A percentile compares a stretch with the other conserved stretches of the same genome.
These are phyloP conservation scores for Purshia tridentata DNA, from an alignment of 306 rosid genomes.

Conservation along the genomic window DNA sequence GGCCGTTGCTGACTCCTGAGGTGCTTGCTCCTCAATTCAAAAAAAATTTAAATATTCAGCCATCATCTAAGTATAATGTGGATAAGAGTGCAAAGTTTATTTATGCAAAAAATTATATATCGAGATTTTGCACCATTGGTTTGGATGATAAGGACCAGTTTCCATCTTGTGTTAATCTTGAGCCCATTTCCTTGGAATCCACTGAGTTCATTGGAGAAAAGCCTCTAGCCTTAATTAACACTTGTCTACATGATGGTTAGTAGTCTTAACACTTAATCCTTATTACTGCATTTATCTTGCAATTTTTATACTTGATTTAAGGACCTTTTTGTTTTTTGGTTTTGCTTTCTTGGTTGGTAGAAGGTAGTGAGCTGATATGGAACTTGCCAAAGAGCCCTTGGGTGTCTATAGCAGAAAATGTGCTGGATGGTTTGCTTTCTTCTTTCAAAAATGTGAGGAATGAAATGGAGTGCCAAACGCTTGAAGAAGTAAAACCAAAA, in stretches of 20 bases:
- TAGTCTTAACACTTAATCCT: background rate
- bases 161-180: conserved; percentile 33
- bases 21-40: conserved; percentile 33
- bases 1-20: conserved; percentile 33
- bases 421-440: conserved; percentile 31
- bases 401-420: conserved; percentile 31
- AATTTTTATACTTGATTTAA: background rate
- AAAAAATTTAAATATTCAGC: background rate
- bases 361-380: conserved; percentile 7
- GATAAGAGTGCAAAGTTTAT: background rate
- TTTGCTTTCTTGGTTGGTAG: conserved; percentile 16
- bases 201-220: conserved; percentile 19
- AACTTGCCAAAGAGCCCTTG: conserved; percentile 23
- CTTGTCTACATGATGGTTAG: conserved; percentile 24
- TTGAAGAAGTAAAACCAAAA: conserved; percentile 19
- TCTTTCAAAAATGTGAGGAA: conserved; percentile 27
- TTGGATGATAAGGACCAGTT: conserved; percentile 18
- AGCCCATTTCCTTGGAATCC: conserved; percentile 20
- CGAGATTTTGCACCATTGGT: conserved; percentile 41
- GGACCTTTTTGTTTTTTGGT: background rate
- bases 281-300: background rate
- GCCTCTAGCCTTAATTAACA: conserved; percentile 27
- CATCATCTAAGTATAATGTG: background rate
- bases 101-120: conserved; percentile 18
- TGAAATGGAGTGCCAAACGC: conserved; percentile 16